Evolutionary conservation across 371 early-diverging fungal species (phyloP), one percentile per base, ranked within the genome.

Genomic region (Rhizoclosmatium hyalinum): DNA sequence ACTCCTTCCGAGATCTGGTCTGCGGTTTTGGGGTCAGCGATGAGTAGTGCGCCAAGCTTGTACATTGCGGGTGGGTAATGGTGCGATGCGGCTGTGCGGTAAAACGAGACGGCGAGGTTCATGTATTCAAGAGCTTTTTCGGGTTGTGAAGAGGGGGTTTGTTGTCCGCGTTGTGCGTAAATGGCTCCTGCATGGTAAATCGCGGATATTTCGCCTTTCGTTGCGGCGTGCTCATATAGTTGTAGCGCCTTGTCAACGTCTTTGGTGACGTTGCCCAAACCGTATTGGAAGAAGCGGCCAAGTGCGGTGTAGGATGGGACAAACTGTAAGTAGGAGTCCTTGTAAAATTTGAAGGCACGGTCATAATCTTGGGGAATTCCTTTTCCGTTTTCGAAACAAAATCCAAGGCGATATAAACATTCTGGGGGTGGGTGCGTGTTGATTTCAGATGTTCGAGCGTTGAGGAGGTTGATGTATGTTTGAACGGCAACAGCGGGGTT

Each of bases 401-500:
- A 88, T 0, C 92, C 94, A 3, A 94, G 81, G 76, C 92, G 94
- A 79, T 92, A 91, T 78, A 92, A 90, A 53, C 93, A 93, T 65
- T 89, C 79, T 39, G 90, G 19, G 44, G 67, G 67, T 67, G 67
- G 67, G 5, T 45, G 39, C 19, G 8, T 85, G 74, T 92, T 90
- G 17, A 91, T 90, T 93, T 90, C 58, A 85, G 82, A n/a, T 77
- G 80, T 75, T 61, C 39, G n/a, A 46, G 45, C 78, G 77, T 53
- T 66, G 43, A 21, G 41, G 53, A 67, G 39, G 10, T n/a, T 44
- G 5, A n/a, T 5, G 3, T 71, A 71, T 21, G 17, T 32, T 71
- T 58, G 10, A 45, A 44, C 14, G 10, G 72, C 61, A 12, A 12
- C 21, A 3, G 72, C 14, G 41, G 41, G 78, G 71, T 56, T 72